Evolutionary conservation across 148 eudicot genomes (phyloP), one percentile per base, ranked within the genome.

Genomic region (Camellia lanceoleosa): DNA sequence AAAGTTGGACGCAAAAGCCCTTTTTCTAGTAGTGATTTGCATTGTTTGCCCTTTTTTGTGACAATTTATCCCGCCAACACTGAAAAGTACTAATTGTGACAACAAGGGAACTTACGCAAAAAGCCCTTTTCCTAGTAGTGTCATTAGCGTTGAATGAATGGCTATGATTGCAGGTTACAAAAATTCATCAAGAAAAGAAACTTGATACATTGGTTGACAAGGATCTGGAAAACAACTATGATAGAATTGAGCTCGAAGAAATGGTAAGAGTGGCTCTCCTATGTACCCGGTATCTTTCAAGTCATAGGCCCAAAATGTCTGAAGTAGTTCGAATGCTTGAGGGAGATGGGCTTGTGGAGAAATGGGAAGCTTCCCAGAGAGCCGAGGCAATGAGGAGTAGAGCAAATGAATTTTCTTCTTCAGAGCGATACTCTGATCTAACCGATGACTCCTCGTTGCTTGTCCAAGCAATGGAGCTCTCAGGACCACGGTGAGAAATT

Each of bases 281-380:
- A 76, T 92, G 99, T 79, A 96, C 98, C 7, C 99, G 93, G 74
- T 93, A 88, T 78, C 92, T 90, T 38, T 95, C 99, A 0, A 87
- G 85, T 47, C 83, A 91, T 18, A 91, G 99, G 70, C 99, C 99
- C 0, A 96, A 86, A 83, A 96, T 96, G 99, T 93, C 98, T 0
- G 99, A 96, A 87, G 97, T 96, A 51, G 92, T 93, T 51, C 82
- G 98, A 56, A 93, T 96, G 99, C 90, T 96, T 6, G 98, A 96
- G 83, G 98, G 99, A 10, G 99, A 96, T 81, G 99, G 99, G 15
- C 91, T 96, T 4, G 99, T 92, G 0, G 99, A 96, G 82, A 96
- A 89, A 91, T 96, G 99, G 99, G 99, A 93, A 84, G 98, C 97
- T 46, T 86, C 95, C 20, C 98, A 92, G 79, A 89, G 91, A 86